These are phyloP conservation scores for Iris macrosiphon DNA, from an alignment of 106 monocot genomes.

Conservation along the genomic window DNA sequence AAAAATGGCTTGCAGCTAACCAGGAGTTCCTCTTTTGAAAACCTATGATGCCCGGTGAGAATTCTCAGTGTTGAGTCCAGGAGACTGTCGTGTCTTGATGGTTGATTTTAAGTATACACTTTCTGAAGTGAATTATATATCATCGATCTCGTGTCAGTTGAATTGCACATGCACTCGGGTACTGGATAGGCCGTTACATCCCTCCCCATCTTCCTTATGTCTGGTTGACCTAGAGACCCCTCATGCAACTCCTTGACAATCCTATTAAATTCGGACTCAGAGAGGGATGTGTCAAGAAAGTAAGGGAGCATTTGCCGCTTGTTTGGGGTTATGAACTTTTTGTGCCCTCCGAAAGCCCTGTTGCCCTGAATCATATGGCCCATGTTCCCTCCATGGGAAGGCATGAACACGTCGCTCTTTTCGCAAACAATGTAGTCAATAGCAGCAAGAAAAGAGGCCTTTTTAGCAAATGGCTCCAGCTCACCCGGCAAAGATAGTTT, in stretches of 20 bases:
- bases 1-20: too few relatives aligned
- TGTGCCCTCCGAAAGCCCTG: constrained; percentile 69
- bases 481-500: constrained; percentile 55
- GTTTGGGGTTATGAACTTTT: constrained; percentile 83
- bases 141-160: neutral
- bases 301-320: constrained; percentile 82
- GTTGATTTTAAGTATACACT: neutral
- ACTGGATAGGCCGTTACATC: constrained; percentile 82
- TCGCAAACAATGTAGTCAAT: constrained; percentile 86
- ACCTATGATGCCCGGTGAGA: too few relatives aligned
- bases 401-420: constrained; percentile 87
- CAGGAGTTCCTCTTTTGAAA: too few relatives aligned
- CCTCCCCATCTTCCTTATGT: constrained; percentile 37
- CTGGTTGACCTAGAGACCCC: constrained; percentile 69
- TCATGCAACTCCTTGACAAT: constrained; percentile 63
- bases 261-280: constrained; percentile 55
- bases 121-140: neutral
- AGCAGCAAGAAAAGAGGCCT: constrained; percentile 74
- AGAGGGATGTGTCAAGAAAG: constrained; percentile 52
- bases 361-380: constrained; percentile 68
- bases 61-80: too few relatives aligned
- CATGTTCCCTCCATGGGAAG: constrained; percentile 96
- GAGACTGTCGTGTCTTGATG: too few relatives aligned
- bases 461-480: constrained; percentile 49
- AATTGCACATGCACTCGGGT: constrained; percentile 86